A percentile compares a stretch with the other conserved stretches of the same genome.
Evolutionary conservation across 805 yeast species (phyloP).

Genomic region (Ogataea sp.): DNA sequence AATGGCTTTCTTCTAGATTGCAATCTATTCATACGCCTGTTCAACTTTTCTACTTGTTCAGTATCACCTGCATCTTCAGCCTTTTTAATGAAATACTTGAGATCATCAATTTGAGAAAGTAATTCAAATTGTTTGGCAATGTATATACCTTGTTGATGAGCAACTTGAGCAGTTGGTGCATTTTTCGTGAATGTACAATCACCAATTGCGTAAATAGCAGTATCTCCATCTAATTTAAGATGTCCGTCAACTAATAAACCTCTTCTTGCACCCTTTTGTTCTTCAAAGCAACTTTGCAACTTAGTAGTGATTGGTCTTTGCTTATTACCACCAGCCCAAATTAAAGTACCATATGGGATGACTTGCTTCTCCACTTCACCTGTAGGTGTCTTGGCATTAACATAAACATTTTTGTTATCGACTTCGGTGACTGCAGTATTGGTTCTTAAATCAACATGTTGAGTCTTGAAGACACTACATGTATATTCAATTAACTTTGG

Average conservation of each 20-base stretch:
- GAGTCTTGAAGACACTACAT: slow-evolving; percentile 57
- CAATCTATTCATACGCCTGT: slow-evolving; percentile 34
- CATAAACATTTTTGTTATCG: slow-evolving; percentile 57
- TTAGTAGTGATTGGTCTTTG: slow-evolving; percentile 67
- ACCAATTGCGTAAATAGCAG: slow-evolving; percentile 76
- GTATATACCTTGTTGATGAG: slow-evolving; percentile 85
- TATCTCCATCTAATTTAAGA: slow-evolving; percentile 74
- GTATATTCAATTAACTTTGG: slow-evolving; percentile 67
- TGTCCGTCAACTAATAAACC: slow-evolving; percentile 80
- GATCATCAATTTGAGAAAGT: slow-evolving; percentile 50
- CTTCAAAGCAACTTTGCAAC: slow-evolving; percentile 59
- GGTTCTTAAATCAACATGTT: slow-evolving; percentile 65
- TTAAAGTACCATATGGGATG: slow-evolving; percentile 83
- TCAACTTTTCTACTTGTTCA: slow-evolving; percentile 35
- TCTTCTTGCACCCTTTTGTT: slow-evolving; percentile 77
- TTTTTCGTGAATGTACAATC: slow-evolving; percentile 87
- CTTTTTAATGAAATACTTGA: slow-evolving; percentile 38
- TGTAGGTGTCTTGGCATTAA: slow-evolving; percentile 56
- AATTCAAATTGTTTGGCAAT: slow-evolving; percentile 65
- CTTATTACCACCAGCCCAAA: slow-evolving; percentile 97
- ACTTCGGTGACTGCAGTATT: slow-evolving; percentile 86
- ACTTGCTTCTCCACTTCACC: slow-evolving; percentile 49
- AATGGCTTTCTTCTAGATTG: slow-evolving; percentile 47
- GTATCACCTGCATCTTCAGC: slow-evolving; percentile 33
- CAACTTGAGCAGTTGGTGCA: slow-evolving; percentile 96